Evolutionary conservation across 2,329 filamentous ascomycete species (phyloP), one percentile per base, ranked within the genome.

Genomic region (Macroventuria anomochaeta): DNA sequence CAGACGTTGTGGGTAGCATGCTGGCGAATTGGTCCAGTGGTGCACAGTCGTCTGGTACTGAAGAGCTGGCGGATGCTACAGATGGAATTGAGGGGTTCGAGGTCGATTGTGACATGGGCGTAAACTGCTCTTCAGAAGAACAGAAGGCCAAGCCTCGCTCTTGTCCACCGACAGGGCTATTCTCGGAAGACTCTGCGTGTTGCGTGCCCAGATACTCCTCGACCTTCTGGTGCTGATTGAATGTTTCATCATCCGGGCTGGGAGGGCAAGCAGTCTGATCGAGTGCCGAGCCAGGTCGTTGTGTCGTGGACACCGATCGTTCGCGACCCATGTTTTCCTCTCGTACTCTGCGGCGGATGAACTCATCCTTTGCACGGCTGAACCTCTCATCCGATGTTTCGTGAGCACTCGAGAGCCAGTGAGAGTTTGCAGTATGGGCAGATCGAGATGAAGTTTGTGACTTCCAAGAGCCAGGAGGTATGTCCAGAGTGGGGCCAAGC

Each of bases 1-100:
- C 68, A 10, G 74, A 75, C 7, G 70, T 60, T 15, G 64, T 58
- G 5, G 64, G 51, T 3, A 65, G 42, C 56, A 68, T 64, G 43
- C 48, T 57, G 7, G 64, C 52, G 5, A 64, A 50, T 5, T 59
- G 46, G 17, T 67, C 59, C 28, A 63, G 50, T 13, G 54, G 50
- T 6, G 50, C 57, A 43, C 70, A 70, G 7, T 74, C 72, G 29
- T 75, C 72, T 32, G 72, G 71, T 15, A 74, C 75, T 7, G 78
- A 80, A 0, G 79, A 81, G 31, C 72, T 74, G 31, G 77, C 77
- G 1, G 79, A 81, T n/a, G 76, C 75, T 13, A 79, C 75, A 7
- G 80, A 82, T 2, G 80, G 80, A 20, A 81, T 80, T 1, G 80
- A 82, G 10, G 79, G 79, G 50, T 81, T 79, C 8, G 79, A 81